A percentile compares a stretch with the other conserved stretches of the same genome.
Conservation (phyloP, 2,329 filamentous ascomycete species). For the Alternaria ethzedia region DNA sequence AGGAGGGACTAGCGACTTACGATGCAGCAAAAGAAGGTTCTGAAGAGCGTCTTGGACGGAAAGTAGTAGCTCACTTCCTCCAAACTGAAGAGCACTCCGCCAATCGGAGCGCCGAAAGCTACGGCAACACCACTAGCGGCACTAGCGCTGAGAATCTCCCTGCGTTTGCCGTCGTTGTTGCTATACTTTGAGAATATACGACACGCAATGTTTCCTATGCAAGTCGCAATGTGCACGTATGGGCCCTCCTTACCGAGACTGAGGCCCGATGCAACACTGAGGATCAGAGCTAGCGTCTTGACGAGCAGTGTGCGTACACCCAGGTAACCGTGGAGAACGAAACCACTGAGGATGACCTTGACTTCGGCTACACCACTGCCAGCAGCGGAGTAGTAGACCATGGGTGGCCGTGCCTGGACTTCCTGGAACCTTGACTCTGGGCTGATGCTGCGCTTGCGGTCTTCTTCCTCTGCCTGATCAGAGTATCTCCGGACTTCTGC, state of each 20-base stretch:
- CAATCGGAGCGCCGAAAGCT: conserved; percentile 88
- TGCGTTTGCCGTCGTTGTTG: conserved; percentile 88
- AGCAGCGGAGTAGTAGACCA: conserved; percentile 94
- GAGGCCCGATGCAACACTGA: conserved; percentile 90
- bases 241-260: conserved; percentile 95
- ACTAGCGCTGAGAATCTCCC: conserved; percentile 91
- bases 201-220: conserved; percentile 93
- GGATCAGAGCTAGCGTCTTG: conserved; percentile 81
- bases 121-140: conserved; percentile 92
- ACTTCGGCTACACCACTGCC: conserved; percentile 97
- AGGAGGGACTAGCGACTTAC: conserved; percentile 51
- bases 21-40: conserved; percentile 98
- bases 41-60: conserved; percentile 93
- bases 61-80: conserved; percentile 99
- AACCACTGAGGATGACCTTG: conserved; percentile 96
- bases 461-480: conserved; percentile 53
- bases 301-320: conserved; percentile 85
- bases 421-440: conserved; percentile 51
- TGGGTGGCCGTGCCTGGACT: conserved; percentile 63
- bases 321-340: conserved; percentile 94
- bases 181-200: conserved; percentile 95
- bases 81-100: conserved; percentile 88
- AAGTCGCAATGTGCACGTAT: conserved; percentile 96
- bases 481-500: conserved; percentile 57
- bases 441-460: conserved; percentile 49